These are phyloP conservation scores for Trametes polyzona DNA, from an alignment of 1,284 basidiomycete genomes.

Conservation along the genomic window DNA sequence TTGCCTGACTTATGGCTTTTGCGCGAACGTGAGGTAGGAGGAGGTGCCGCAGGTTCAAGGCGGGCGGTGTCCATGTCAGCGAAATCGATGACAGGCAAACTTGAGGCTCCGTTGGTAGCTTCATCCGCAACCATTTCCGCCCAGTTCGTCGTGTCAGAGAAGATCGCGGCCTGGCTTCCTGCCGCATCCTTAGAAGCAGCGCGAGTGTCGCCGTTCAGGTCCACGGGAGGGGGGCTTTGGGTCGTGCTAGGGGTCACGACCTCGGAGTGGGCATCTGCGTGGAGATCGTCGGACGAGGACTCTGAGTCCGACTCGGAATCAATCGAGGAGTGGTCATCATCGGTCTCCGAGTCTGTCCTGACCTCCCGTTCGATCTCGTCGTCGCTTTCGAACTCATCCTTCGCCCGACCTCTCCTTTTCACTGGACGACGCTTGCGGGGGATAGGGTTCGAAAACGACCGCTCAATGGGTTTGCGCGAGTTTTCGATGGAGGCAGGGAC, in stretches of 20 bases:
- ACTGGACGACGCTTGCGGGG: constrained; percentile 42
- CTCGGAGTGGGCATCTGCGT: constrained; percentile 51
- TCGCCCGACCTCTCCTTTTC: constrained; percentile 58
- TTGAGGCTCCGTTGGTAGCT: constrained; percentile 53
- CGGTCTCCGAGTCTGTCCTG: constrained; percentile 65
- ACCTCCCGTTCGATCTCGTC: constrained; percentile 74
- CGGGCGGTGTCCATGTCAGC: constrained; percentile 53
- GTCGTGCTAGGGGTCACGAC: constrained; percentile 66
- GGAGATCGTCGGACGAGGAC: constrained; percentile 62
- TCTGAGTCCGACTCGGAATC: constrained; percentile 71
- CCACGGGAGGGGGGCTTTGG: constrained; percentile 54
- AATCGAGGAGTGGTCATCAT: constrained; percentile 58
- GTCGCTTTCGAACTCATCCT: constrained; percentile 63
- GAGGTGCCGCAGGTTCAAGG: constrained; percentile 27
- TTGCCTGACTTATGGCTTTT: constrained; percentile 34
- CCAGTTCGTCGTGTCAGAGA: constrained; percentile 68
- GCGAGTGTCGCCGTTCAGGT: constrained; percentile 38
- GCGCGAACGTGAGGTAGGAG: constrained; percentile 27
- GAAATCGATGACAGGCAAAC: constrained; percentile 82
- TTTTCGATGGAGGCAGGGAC: constrained; percentile 19
- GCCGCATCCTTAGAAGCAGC: constrained; percentile 32
- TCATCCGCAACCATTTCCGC: constrained; percentile 84
- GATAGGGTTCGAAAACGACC: constrained; percentile 24
- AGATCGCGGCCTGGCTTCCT: constrained; percentile 46
- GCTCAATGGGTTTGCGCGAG: constrained; percentile 20